These are phyloP conservation scores for Trichocomaceae sp. DNA, from an alignment of 2,329 filamentous ascomycete species.

Conservation along the genomic window DNA sequence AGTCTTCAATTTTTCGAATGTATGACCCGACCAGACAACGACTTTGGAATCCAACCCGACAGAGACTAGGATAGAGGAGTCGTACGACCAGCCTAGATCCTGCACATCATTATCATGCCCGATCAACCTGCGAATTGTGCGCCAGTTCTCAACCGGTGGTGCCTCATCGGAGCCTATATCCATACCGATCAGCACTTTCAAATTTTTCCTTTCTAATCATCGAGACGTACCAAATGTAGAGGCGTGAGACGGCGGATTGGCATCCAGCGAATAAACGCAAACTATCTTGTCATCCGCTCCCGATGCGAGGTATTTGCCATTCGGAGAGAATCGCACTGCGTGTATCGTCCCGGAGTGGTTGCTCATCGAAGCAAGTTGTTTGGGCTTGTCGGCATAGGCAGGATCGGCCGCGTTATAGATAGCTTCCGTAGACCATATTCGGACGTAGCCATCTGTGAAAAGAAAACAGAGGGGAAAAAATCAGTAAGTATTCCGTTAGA, in stretches of 20 bases:
- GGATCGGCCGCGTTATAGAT: slow-evolving; percentile 73
- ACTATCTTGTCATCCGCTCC: slow-evolving; percentile 99
- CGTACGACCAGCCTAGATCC: slow-evolving; percentile 92
- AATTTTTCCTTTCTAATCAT: not conserved
- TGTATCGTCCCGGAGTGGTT: slow-evolving; percentile 97
- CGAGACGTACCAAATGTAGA: slow-evolving; percentile 65
- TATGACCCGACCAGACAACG: slow-evolving; percentile 96
- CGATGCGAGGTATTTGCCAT: slow-evolving; percentile 89
- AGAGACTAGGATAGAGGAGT: slow-evolving; percentile 91
- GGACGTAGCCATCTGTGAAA: slow-evolving; percentile 76
- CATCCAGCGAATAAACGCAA: slow-evolving; percentile 88
- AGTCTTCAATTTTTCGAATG: slow-evolving; percentile 95
- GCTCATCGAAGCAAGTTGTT: slow-evolving; percentile 95
- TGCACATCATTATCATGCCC: slow-evolving; percentile 99
- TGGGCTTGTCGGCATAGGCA: slow-evolving; percentile 66
- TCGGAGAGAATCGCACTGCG: slow-evolving; percentile 92
- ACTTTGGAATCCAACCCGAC: slow-evolving; percentile 97
- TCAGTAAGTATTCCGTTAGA: slow-evolving; percentile 3
- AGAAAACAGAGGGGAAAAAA: not conserved
- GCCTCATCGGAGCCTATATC: slow-evolving; percentile 71
- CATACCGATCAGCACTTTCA: slow-evolving; percentile 3
- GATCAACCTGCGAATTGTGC: slow-evolving; percentile 84
- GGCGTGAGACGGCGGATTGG: slow-evolving; percentile 67
- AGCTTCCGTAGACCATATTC: slow-evolving; percentile 95
- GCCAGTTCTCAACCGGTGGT: slow-evolving; percentile 95